phyloP scores from a whole-genome alignment of 805 yeast species.

The Tanozyma kutaoensis region DNA sequence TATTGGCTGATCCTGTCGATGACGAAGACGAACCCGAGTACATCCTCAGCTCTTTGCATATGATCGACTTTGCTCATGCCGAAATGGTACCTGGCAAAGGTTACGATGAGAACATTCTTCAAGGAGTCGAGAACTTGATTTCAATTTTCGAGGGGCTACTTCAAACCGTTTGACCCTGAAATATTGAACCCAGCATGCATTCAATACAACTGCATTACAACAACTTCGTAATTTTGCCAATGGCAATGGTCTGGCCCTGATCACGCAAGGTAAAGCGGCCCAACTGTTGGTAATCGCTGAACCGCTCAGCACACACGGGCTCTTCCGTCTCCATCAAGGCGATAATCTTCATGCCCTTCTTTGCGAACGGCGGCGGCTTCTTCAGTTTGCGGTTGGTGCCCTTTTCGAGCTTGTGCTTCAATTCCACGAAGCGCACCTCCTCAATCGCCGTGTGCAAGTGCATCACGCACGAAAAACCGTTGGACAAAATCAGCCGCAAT shows the following conservation, averaged over 20 bases:
- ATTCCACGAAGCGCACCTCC: constrained; percentile 71
- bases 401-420: constrained; percentile 88
- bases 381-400: constrained; percentile 94
- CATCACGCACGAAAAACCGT: constrained; percentile 97
- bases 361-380: constrained; percentile 96
- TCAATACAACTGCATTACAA: constrained; percentile 26
- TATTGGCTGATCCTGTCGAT: constrained; percentile 9
- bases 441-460: constrained; percentile 97
- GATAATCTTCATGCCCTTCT: constrained; percentile 96
- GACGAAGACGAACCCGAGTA: constrained; percentile 6
- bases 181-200: background rate
- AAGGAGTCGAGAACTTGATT: constrained; percentile 57
- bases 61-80: constrained; percentile 92
- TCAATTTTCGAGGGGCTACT: constrained; percentile 20
- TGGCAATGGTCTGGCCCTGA: constrained; percentile 96
- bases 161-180: background rate
- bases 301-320: constrained; percentile 90
- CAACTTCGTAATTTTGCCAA: constrained; percentile 91
- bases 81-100: constrained; percentile 47
- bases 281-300: constrained; percentile 83
- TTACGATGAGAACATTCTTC: constrained; percentile 55
- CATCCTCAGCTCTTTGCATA: constrained; percentile 39
- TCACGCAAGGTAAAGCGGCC: constrained; percentile 98
- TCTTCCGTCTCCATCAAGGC: constrained; percentile 78
- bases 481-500: constrained; percentile 83